Evolutionary conservation across 257 asterid species (phyloP), one percentile per base, ranked within the genome.

Genomic region (Solanum etuberosum): DNA sequence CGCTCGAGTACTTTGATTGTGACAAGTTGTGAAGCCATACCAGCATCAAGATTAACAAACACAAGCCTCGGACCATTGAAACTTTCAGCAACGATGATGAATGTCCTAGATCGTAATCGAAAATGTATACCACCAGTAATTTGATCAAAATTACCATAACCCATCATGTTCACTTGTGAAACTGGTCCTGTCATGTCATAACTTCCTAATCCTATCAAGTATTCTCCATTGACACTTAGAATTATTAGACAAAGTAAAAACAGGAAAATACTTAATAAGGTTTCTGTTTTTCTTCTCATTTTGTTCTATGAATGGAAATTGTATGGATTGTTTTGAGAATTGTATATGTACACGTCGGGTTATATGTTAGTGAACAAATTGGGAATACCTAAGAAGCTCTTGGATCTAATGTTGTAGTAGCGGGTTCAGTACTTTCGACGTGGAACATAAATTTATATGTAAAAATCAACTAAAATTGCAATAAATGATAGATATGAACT

Each of bases 161-260:
- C 95, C 96, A 93, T 92, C 94, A 93, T 92, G 89, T 92, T 92
- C 68, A 93, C 96, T n/a, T 91, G 93, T 14, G 95, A 94, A 9
- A 95, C 95, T 10, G 96, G 96, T 8, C 96, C 96, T 2, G 95
- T 93, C 95, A 92, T 93, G 90, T 93, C 96, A 76, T 92, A 85
- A 87, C 96, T 92, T 51, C 93, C 95, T 25, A 92, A 63, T n/a
- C 96, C 96, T 8, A 93, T 85, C 67, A 92, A 88, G 83, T 92
- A 91, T 40, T 90, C 93, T 46, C 93, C 93, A 88, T 88, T 86
- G 77, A 82, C 88, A n/a, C 73, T 87, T 4, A n/a, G 5, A 32
- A 32, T 3, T 12, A 37, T 10, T 3, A 3, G 2, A 35, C 6
- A 51, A 65, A 34, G 27, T 32, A 51, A 91, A 5, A 13, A 38